These are phyloP conservation scores for Schoenoplectus triqueter DNA, from an alignment of 202 grass and related monocot species.

Conservation along the genomic window DNA sequence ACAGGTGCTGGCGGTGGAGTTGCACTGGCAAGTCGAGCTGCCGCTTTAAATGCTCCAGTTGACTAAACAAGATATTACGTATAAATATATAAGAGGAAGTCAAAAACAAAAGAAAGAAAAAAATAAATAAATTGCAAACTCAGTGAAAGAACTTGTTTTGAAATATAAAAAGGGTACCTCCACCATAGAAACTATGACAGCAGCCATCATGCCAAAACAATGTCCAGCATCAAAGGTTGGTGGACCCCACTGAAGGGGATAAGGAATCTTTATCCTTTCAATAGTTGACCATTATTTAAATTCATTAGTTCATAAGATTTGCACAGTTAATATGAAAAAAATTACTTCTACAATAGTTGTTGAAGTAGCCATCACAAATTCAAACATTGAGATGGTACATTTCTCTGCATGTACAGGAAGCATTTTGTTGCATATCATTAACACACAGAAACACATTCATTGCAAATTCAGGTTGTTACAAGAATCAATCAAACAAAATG, in stretches of 20 bases:
- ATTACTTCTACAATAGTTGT: constrained; percentile 13
- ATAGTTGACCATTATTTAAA: constrained; percentile 20
- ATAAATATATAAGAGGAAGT: neutral
- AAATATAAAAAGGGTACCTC: constrained; percentile 55
- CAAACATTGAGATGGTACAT: constrained; percentile 10
- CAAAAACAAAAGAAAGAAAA: constrained; percentile 1
- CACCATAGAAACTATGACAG: constrained; percentile 81
- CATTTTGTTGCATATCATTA: neutral
- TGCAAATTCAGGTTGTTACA: neutral
- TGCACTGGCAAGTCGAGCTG: constrained; percentile 91
- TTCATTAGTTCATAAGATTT: constrained; percentile 22
- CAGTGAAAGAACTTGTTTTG: neutral
- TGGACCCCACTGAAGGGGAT: constrained; percentile 91
- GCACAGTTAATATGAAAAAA: constrained; percentile 23
- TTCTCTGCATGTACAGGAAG: neutral
- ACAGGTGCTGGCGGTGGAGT: constrained; percentile 96
- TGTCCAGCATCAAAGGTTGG: constrained; percentile 92
- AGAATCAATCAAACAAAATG: constrained; percentile 24
- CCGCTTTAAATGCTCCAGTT: constrained; percentile 89
- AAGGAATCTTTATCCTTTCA: constrained; percentile 92
- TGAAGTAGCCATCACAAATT: neutral
- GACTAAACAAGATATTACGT: constrained; percentile 56
- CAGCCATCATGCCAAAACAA: constrained; percentile 97
- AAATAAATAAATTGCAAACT: neutral
- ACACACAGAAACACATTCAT: neutral